A percentile compares a stretch with the other conserved stretches of the same genome.
Evolutionary conservation across 768 basidiomycete genomes (phyloP).

Genomic region (Boletus patriciae): DNA sequence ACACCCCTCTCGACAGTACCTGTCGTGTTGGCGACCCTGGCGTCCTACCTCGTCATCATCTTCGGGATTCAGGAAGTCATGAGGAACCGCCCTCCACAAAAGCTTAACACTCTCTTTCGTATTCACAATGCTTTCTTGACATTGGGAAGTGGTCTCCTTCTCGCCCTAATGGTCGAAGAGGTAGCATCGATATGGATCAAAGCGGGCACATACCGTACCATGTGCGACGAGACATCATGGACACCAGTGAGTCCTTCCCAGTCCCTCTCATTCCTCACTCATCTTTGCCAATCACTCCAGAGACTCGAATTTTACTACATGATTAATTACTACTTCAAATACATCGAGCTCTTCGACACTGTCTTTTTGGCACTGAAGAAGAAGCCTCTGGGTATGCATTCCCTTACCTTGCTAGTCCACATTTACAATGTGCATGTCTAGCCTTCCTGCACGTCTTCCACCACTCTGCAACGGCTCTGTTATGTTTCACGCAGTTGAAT

Average conservation of each 20-base stretch:
- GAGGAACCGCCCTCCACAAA: constrained; percentile 70
- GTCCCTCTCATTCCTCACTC: neutral
- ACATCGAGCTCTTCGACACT: constrained; percentile 94
- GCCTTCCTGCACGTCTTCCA: constrained; percentile 99
- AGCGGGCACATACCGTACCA: constrained; percentile 68
- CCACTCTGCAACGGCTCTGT: constrained; percentile 94
- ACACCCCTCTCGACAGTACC: constrained; percentile 62
- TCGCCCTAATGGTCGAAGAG: constrained; percentile 90
- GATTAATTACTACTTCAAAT: constrained; percentile 99
- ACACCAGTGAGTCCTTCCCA: constrained; percentile 64
- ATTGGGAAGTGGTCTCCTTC: constrained; percentile 76
- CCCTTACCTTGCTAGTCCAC: neutral
- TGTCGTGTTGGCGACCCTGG: constrained; percentile 68
- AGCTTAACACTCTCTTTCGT: constrained; percentile 84
- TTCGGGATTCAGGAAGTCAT: constrained; percentile 84
- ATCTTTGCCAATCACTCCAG: constrained; percentile 39
- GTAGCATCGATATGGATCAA: constrained; percentile 77
- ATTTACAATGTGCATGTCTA: constrained; percentile 31
- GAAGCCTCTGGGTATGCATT: constrained; percentile 83
- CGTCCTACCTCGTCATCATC: constrained; percentile 82
- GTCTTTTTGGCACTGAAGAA: constrained; percentile 98
- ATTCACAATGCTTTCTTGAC: constrained; percentile 89
- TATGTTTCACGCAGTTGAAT: constrained; percentile 93
- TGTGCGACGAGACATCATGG: constrained; percentile 81
- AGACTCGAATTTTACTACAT: constrained; percentile 96